Evolutionary conservation across 2,329 filamentous ascomycete genomes (phyloP).

Genomic region (Aureobasidium pullulans): DNA sequence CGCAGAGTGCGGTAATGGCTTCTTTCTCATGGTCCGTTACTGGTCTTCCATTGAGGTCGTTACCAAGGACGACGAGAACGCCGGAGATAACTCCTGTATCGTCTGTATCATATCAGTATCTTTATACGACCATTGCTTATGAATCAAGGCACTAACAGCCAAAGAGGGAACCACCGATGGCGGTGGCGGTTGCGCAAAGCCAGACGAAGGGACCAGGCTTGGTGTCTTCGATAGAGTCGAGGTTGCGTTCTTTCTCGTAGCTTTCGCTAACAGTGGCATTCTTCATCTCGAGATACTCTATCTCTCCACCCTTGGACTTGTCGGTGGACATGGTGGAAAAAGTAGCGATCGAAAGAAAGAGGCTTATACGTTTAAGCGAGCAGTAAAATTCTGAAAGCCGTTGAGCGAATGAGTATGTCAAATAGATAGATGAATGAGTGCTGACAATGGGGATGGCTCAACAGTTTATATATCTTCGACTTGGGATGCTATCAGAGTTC

Average conservation of each 20-base stretch:
- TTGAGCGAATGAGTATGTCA: neutral
- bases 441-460: neutral
- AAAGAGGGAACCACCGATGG: slow-evolving; percentile 20
- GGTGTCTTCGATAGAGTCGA: slow-evolving; percentile 21
- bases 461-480: neutral
- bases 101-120: neutral
- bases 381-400: too few relatives aligned
- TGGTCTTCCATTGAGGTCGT: neutral
- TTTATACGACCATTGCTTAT: neutral
- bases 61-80: slow-evolving; percentile 14
- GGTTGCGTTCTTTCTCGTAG: slow-evolving; percentile 8
- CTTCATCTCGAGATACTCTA: slow-evolving; percentile 11
- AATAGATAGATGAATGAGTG: neutral
- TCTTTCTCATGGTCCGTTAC: slow-evolving; percentile 14
- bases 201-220: slow-evolving; percentile 20
- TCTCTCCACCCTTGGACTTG: neutral
- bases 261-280: slow-evolving; percentile 5
- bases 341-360: neutral
- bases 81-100: slow-evolving; percentile 18
- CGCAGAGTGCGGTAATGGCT: slow-evolving; percentile 14
- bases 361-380: neutral
- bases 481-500: neutral
- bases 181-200: slow-evolving; percentile 20
- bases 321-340: neutral
- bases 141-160: slow-evolving; percentile 7